These are phyloP conservation scores for Collybia sp. DNA, from an alignment of 768 basidiomycete species.

Conservation along the genomic window DNA sequence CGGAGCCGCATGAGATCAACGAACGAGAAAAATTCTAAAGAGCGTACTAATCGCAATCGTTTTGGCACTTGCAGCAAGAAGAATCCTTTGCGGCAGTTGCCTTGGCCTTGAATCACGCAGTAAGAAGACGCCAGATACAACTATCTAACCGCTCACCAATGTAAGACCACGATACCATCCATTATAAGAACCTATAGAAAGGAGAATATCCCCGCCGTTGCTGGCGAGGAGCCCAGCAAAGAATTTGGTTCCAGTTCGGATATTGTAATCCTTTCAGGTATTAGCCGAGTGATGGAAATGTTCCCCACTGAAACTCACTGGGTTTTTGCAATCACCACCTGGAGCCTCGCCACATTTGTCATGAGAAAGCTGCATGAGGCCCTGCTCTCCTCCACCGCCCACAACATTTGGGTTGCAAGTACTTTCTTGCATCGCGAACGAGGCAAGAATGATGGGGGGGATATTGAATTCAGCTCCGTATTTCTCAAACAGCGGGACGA, in stretches of 20 bases:
- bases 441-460: constrained; percentile 74
- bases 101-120: constrained; percentile 25
- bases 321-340: constrained; percentile 39
- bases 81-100: constrained; percentile 55
- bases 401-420: constrained; percentile 60
- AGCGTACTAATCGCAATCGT: constrained; percentile 83
- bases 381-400: constrained; percentile 80
- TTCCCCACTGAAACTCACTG: constrained; percentile 24
- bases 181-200: constrained; percentile 69
- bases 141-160: constrained; percentile 28
- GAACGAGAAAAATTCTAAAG: background rate
- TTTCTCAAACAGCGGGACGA: constrained; percentile 51
- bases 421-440: constrained; percentile 87
- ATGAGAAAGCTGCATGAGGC: constrained; percentile 79
- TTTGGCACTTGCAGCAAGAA: constrained; percentile 66
- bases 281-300: constrained; percentile 1
- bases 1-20: constrained; percentile 2
- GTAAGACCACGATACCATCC: constrained; percentile 65
- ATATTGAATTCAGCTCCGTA: constrained; percentile 46
- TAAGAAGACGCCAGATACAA: background rate
- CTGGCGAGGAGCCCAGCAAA: constrained; percentile 45
- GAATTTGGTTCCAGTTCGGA: constrained; percentile 58
- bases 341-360: constrained; percentile 71
- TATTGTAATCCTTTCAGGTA: constrained; percentile 58
- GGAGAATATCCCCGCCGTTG: constrained; percentile 49